A percentile compares a stretch with the other conserved stretches of the same genome.
These are phyloP conservation scores for Podospora fimiseda DNA, from an alignment of 495 filamentous ascomycete species.

Conservation along the genomic window DNA sequence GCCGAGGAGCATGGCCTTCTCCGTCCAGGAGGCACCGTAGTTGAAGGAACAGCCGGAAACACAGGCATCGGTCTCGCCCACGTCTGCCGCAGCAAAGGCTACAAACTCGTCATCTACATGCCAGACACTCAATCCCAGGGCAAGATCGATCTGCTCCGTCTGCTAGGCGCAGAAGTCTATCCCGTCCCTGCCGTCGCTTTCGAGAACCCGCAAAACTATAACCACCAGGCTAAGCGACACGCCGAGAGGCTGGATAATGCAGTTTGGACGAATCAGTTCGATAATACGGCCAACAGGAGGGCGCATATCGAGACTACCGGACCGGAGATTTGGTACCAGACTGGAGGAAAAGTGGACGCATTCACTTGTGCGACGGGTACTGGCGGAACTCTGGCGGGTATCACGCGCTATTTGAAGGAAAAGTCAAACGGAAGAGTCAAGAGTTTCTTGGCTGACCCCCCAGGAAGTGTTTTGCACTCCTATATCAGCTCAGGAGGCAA, in stretches of 20 bases:
- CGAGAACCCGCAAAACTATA: conserved; percentile 94
- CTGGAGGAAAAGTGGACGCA: conserved; percentile 75
- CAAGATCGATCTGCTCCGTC: conserved; percentile 86
- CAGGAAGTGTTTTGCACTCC: conserved; percentile 83
- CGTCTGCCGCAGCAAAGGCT: conserved; percentile 88
- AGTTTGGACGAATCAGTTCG: conserved; percentile 99
- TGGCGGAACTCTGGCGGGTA: conserved; percentile 82
- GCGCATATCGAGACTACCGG: conserved; percentile 96
- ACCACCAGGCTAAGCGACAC: conserved; percentile 87
- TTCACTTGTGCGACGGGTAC: conserved; percentile 96
- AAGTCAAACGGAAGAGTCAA: conserved; percentile 75
- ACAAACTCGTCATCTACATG: conserved; percentile 98
- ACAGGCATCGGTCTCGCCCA: conserved; percentile 97
- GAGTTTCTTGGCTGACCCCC: conserved; percentile 86
- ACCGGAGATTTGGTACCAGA: conserved; percentile 96
- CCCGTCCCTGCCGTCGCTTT: conserved; percentile 97
- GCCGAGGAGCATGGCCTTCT: conserved; percentile 84
- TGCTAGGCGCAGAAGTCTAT: conserved; percentile 94
- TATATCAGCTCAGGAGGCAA: conserved; percentile 84
- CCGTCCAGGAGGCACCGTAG: conserved; percentile 80
- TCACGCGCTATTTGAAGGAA: conserved; percentile 84
- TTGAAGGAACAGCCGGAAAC: conserved; percentile 96
- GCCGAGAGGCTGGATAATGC: conserved; percentile 81
- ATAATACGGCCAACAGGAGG: conserved; percentile 88
- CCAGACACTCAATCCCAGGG: conserved; percentile 97